Base-by-base conservation (phyloP, 1,284 basidiomycete genomes). In the Gymnopus androsaceus region DNA sequence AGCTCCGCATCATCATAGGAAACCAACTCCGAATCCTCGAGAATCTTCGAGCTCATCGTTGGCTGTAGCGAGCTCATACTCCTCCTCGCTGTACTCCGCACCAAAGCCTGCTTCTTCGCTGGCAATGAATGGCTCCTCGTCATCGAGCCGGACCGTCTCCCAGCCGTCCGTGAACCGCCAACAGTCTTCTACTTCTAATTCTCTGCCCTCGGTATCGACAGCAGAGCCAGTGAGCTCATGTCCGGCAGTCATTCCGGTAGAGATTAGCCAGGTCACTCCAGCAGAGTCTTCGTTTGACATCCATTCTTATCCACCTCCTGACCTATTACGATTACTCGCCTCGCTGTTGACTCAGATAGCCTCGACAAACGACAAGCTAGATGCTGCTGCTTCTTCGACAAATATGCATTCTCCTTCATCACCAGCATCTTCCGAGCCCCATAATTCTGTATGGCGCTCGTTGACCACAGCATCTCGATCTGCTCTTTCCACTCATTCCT, bases 341-440 rank as follows among this genome's bases (percentile, higher is more conserved):
- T 85, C 86, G 2, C 77, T 98, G 14, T 81, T 99, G 57, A 87
- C 92, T 46, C 92, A 95, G 72, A 98, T 98, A 67, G 94, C 96
- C 3, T 84, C 86, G 2, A 87, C 93, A 4, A 98, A 98, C 71
- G 95, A 98, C 74, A 78, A 74, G 51, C 72, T 85, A 8, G 63
- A 65, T 21, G 59, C 63, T 58, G 67, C 54, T 57, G 65, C 57
- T 60, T 64, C 63, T 58, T 67, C 64, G 63, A 62, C 63, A 52
- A 57, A 69, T 51, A 61, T 46, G 15, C n/a, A 64, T 40, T 37
- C 61, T 53, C 58, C 58, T 52, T 45, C 58, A 56, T 51, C 62
- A 65, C 58, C 63, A 64, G 61, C 66, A 63, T 69, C 68, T 57
- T 41, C 65, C 45, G 36, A 57, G 2, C 45, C 60, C 42, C 59